Base-by-base conservation (phyloP, 352 stramenopile genomes). In the Pythium phragmitis region DNA sequence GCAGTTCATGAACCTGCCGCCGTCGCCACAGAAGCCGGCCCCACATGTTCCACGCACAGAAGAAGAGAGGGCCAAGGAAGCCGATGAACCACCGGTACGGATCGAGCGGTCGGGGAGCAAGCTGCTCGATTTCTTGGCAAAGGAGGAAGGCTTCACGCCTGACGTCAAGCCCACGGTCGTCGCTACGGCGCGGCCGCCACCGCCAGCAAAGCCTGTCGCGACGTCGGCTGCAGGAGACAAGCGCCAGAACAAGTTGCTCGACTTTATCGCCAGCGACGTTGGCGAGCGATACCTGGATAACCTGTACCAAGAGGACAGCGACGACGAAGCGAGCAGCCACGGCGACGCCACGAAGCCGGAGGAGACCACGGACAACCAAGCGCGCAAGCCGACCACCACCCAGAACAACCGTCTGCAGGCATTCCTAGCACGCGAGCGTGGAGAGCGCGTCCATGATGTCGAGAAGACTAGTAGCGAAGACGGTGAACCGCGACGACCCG, bases 261-360 rank as follows among this genome's bases (percentile, higher is more conserved):
- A 91, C 68, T 91, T 91, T 53, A 63, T 91, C 8, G 82, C 82
- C 34, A 85, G 76, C n/a, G 82, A 91, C 54, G 66, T 87, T n/a
- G 77, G 77, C 12, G 82, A 91, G 59, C 63, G 76, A 7, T 91
- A 91, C 63, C 60, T 91, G 6, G 72, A 91, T 33, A 77, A 72
- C 19, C 78, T 91, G n/a, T 91, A 91, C 68, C 67, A 84, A 50
- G 79, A 89, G 7, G 79, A 91, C 26, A 70, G 79, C 19, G 75
- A 64, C 17, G 79, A 72, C 19, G 68, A 60, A 12, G 65, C 66
- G 9, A 46, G 34, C 21, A 66, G 64, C 16, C 67, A 75, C 2
- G 26, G 26, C 13, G 57, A 76, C 26, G 41, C 45, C 5, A 53
- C 57, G 4, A 42, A 21, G 3, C 21, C 73, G 47, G 69, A 77